Percentiles rank a stretch among this genome's conserved stretches.
Evolutionary conservation across 495 filamentous ascomycete species (phyloP).

Genomic region (Parmelia sp.): DNA sequence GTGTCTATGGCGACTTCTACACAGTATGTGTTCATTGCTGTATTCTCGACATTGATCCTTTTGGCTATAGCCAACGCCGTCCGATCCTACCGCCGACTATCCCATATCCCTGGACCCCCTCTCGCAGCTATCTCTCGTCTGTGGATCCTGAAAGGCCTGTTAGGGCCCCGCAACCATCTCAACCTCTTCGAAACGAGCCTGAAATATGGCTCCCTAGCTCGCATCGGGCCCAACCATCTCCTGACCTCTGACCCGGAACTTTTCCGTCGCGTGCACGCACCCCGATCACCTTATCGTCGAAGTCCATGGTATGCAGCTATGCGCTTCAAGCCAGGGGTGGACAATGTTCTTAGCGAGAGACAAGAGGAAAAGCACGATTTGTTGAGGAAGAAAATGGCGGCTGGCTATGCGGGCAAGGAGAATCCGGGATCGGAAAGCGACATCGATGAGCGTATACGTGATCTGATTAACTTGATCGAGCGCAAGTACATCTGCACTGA

Average conservation of each 20-base stretch:
- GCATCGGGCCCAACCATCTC: conserved; percentile 39
- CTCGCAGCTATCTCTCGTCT: conserved; percentile 6
- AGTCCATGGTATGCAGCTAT: not conserved
- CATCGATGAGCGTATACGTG: conserved; percentile 39
- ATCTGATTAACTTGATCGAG: conserved; percentile 36
- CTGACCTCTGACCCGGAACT: conserved; percentile 40
- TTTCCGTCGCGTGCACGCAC: conserved; percentile 18
- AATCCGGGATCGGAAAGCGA: conserved; percentile 38
- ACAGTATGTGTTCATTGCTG: not conserved
- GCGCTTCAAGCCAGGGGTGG: not conserved
- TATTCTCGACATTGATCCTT: not conserved
- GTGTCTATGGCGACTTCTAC: not conserved
- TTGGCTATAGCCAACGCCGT: not conserved
- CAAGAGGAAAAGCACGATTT: conserved; percentile 28
- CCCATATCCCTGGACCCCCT: conserved; percentile 3
- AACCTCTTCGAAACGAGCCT: conserved; percentile 1
- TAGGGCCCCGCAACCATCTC: not conserved
- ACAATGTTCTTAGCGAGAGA: conserved; percentile 4
- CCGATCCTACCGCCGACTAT: conserved; percentile 6
- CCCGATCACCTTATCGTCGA: not conserved
- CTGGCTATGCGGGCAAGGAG: conserved; percentile 46
- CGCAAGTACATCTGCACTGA: conserved; percentile 29
- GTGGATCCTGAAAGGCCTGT: conserved; percentile 1
- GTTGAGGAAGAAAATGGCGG: conserved; percentile 28
- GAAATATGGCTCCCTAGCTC: conserved; percentile 34